Evolutionary conservation across 257 asterid genomes (phyloP), one percentile per base, ranked within the genome.

Genomic region (Ballota nigra): DNA sequence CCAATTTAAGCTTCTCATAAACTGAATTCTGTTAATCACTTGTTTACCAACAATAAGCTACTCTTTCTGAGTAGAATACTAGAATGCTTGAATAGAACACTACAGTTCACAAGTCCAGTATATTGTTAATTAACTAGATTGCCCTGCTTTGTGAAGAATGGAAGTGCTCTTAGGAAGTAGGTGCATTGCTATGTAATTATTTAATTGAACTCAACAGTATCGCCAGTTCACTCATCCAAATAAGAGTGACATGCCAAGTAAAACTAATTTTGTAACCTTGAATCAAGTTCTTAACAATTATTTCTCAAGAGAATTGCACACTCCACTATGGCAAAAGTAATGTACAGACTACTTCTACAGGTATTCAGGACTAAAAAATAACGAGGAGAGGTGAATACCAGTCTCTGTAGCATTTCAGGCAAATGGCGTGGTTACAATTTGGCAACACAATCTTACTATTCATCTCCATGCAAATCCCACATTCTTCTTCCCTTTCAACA

Each of bases 401-500:
- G 52, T 94, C 97, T 38, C 85, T 88, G 87, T 91, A 94, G 88
- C 99, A 94, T 83, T 88, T 91, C 79, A 89, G 74, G 85, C 99
- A 94, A 87, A 94, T 78, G 79, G 88, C 86, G 36, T 91, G 99
- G 69, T 81, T 86, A 80, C 97, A 94, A 77, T 80, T 83, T 11
- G 99, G 97, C 83, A 94, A 80, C 77, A 94, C 99, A 36, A 91
- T 83, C 81, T 94, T 94, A 75, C 85, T 80, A 52, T 88, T 88
- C 70, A 75, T 77, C 87, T 94, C 97, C 98, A 94, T 86, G 87
- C 99, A 94, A 74, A 95, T 92, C 66, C 97, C 98, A 79, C 99
- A 95, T 81, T 95, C 99, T 29, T 89, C 97, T 72, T 94, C 99
- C 85, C 96, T 83, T 78, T 94, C 98, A 63, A 74, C 81, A 72